Evolutionary conservation across 2,329 filamentous ascomycete species (phyloP), one percentile per base, ranked within the genome.

Genomic region (Phaeosphaeria sp.): DNA sequence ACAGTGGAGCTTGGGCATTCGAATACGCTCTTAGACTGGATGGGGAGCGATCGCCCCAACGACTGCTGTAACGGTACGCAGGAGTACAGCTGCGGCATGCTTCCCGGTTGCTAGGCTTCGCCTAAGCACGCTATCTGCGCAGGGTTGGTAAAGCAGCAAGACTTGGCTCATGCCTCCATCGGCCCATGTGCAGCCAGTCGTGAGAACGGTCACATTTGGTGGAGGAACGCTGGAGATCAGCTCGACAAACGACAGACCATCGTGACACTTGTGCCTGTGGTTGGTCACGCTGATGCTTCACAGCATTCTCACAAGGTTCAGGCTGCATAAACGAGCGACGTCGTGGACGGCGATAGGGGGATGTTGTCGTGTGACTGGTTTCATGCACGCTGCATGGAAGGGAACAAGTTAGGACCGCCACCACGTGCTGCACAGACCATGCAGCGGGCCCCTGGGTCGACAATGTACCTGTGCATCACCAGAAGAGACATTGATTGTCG

Each of bases 381-480:
- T 56, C 56, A 36, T 39, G 22, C 36, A 57, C n/a, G 48, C 42
- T 51, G 47, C 51, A 40, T 51, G 33, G 51, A 50, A 54, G 54
- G 56, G 43, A 59, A 43, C 36, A 55, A 45, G 44, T 42, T 11
- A 33, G 21, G 53, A 52, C 57, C 57, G 59, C 64, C 63, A 65
- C 65, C 64, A 68, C 63, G 62, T 67, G 65, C 58, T 51, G 57
- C 60, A 63, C 48, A 33, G 53, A 46, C 57, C 60, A 56, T 47
- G 18, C 24, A 20, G 51, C 51, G 24, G 47, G 49, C 17, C 33
- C 24, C 20, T 45, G 30, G 30, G 11, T 36, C 30, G 15, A 36
- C 30, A 36, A n/a, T n/a, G 30, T 55, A 60, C 60, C 62, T 61
- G 62, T 62, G 59, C 62, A 60, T 49, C 33, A 44, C 64, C 56